Conservation (phyloP, 805 yeast species). For the Wickerhamiella sergipiensis region DNA sequence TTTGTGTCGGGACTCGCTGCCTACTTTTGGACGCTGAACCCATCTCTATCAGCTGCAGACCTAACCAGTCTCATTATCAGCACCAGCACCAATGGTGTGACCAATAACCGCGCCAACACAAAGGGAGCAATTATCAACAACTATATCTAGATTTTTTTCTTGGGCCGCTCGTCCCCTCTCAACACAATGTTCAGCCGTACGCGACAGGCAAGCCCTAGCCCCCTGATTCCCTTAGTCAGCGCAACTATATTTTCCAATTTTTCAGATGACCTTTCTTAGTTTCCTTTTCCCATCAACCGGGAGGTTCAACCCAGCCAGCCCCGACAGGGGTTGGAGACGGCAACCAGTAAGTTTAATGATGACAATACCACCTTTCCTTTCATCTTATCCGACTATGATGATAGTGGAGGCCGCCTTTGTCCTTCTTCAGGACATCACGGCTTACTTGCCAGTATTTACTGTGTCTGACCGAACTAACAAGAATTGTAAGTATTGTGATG, state of each 20-base stretch:
- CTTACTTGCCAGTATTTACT: slow-evolving; percentile 30
- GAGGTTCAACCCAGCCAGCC: not conserved
- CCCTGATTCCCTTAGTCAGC: not conserved
- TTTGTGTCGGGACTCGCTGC: slow-evolving; percentile 83
- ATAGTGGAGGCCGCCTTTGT: slow-evolving; percentile 24
- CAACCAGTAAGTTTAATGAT: slow-evolving; percentile 20
- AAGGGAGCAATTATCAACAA: slow-evolving; percentile 7
- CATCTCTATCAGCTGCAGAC: slow-evolving; percentile 3
- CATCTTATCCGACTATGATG: slow-evolving; percentile 31
- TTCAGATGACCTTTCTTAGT: not conserved
- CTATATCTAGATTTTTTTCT: not conserved
- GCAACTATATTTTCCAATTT: not conserved
- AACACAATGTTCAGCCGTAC: not conserved
- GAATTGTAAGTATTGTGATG: slow-evolving; percentile 20
- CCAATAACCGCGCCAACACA: slow-evolving; percentile 1
- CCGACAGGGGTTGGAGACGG: not conserved
- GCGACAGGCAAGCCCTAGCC: too few relatives aligned
- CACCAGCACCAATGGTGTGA: slow-evolving; percentile 5
- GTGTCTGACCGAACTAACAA: slow-evolving; percentile 17
- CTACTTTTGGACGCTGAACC: slow-evolving; percentile 37
- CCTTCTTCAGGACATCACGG: slow-evolving; percentile 13
- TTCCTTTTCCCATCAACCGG: not conserved
- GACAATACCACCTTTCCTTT: slow-evolving; percentile 26
- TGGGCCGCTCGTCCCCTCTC: not conserved
- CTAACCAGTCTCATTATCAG: slow-evolving; percentile 1